phyloP scores from a whole-genome alignment of 1,139 yeast genomes.

The Oligophagozyma castellii region DNA sequence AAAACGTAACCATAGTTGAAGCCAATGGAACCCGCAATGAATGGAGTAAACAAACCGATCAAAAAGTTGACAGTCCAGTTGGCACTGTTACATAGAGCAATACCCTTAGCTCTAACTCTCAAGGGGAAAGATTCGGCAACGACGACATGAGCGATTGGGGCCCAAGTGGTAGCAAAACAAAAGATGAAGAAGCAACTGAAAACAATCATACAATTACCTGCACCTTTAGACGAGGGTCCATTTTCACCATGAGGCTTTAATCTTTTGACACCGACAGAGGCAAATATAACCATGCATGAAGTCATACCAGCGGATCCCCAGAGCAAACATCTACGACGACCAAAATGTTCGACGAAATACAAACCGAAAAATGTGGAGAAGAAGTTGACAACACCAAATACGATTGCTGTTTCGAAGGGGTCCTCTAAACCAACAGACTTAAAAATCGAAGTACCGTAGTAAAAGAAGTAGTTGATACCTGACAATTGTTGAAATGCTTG shows the following conservation, averaged over 20 bases:
- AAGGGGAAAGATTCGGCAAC: conserved; percentile 64
- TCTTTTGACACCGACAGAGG: conserved; percentile 48
- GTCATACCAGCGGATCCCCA: conserved; percentile 50
- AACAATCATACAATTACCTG: conserved; percentile 4
- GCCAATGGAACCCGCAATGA: conserved; percentile 12
- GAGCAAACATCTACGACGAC: conserved; percentile 50
- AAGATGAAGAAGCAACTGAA: conserved; percentile 4
- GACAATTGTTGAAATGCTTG: conserved; percentile 26
- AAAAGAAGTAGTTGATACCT: conserved; percentile 4
- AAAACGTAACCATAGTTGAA: conserved; percentile 52
- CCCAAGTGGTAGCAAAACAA: conserved; percentile 33
- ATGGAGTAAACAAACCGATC: conserved; percentile 43
- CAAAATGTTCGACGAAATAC: conserved; percentile 47
- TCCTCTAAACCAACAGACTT: conserved; percentile 36
- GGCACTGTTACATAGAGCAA: conserved; percentile 54
- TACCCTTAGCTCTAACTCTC: conserved; percentile 59
- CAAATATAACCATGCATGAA: conserved; percentile 44
- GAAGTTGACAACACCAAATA: conserved; percentile 63
- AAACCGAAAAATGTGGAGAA: conserved; percentile 55
- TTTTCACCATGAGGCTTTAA: conserved; percentile 38
- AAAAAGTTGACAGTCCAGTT: conserved; percentile 69
- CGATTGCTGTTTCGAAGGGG: conserved; percentile 58
- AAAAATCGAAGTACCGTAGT: conserved; percentile 4
- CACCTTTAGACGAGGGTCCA: conserved; percentile 32
- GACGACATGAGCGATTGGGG: conserved; percentile 59